Conservation (phyloP, 2,329 filamentous ascomycete species). For the Thielaviopsis cerberus region DNA sequence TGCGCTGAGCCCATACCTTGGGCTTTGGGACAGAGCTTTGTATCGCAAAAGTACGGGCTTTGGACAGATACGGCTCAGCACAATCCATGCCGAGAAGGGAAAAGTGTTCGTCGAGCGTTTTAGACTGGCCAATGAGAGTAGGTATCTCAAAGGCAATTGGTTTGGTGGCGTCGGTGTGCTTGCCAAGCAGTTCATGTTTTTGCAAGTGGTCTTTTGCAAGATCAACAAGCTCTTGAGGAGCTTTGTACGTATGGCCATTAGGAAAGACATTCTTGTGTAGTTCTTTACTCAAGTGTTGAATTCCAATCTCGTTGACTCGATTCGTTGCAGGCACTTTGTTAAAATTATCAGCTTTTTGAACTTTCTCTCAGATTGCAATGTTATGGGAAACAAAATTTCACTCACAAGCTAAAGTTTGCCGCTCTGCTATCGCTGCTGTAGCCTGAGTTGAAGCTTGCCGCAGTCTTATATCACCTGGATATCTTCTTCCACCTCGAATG, state of each 20-base stretch:
- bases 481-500: neutral
- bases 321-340: conserved; percentile 32
- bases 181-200: conserved; percentile 74
- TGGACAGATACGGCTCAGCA: conserved; percentile 62
- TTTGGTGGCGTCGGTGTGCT: conserved; percentile 58
- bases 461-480: neutral
- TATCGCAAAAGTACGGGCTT: conserved; percentile 56
- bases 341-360: conserved; percentile 1
- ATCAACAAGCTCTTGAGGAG: conserved; percentile 51
- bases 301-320: conserved; percentile 79
- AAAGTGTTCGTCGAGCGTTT: conserved; percentile 84
- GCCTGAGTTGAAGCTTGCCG: conserved; percentile 6
- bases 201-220: conserved; percentile 66
- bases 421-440: conserved; percentile 4
- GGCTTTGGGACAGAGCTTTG: conserved; percentile 40
- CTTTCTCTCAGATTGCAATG: neutral
- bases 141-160: conserved; percentile 81
- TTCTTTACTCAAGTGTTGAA: conserved; percentile 78
- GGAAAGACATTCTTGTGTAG: conserved; percentile 73
- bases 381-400: conserved; percentile 2
- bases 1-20: conserved; percentile 54
- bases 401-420: conserved; percentile 25
- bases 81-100: conserved; percentile 69
- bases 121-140: conserved; percentile 43
- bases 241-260: conserved; percentile 27